These are phyloP conservation scores for Pugionium cornutum DNA, from an alignment of 345 rosid genomes.

Conservation along the genomic window DNA sequence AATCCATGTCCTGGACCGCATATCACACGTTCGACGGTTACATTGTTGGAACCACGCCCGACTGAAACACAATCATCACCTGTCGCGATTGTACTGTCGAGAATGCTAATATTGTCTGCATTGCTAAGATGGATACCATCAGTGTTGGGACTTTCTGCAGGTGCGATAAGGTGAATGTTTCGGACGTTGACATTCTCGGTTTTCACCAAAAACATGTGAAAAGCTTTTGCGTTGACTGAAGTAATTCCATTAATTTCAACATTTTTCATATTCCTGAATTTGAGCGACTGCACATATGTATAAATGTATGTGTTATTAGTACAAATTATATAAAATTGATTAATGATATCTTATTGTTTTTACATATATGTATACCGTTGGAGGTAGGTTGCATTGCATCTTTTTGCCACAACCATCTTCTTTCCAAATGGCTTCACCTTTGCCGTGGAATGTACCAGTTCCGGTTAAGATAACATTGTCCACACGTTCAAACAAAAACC, in stretches of 20 bases:
- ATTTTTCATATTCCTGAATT: slow-evolving; percentile 43
- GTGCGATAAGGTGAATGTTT: slow-evolving; percentile 52
- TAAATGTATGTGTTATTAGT: not conserved
- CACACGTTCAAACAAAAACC: slow-evolving; percentile 55
- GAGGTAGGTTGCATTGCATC: slow-evolving; percentile 43
- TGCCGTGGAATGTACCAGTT: slow-evolving; percentile 62
- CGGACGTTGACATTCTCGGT: slow-evolving; percentile 28
- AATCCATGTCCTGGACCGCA: slow-evolving; percentile 45
- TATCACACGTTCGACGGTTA: slow-evolving; percentile 36
- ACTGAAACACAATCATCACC: slow-evolving; percentile 44
- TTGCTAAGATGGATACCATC: slow-evolving; percentile 43
- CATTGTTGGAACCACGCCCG: slow-evolving; percentile 40
- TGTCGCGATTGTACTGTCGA: slow-evolving; percentile 32
- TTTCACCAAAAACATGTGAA: slow-evolving; percentile 50
- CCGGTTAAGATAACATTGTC: slow-evolving; percentile 53
- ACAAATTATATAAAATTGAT: too few relatives aligned
- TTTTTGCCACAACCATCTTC: slow-evolving; percentile 44
- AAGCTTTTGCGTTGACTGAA: slow-evolving; percentile 54
- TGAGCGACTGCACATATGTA: slow-evolving; percentile 45
- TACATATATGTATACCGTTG: slow-evolving; percentile 34
- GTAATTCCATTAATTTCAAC: slow-evolving; percentile 39
- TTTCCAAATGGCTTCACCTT: slow-evolving; percentile 52
- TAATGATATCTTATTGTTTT: not conserved
- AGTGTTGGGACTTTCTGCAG: slow-evolving; percentile 52
- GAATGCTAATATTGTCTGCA: slow-evolving; percentile 33